These are phyloP conservation scores for Alternaria rosae DNA, from an alignment of 2,329 filamentous ascomycete genomes.

Conservation along the genomic window DNA sequence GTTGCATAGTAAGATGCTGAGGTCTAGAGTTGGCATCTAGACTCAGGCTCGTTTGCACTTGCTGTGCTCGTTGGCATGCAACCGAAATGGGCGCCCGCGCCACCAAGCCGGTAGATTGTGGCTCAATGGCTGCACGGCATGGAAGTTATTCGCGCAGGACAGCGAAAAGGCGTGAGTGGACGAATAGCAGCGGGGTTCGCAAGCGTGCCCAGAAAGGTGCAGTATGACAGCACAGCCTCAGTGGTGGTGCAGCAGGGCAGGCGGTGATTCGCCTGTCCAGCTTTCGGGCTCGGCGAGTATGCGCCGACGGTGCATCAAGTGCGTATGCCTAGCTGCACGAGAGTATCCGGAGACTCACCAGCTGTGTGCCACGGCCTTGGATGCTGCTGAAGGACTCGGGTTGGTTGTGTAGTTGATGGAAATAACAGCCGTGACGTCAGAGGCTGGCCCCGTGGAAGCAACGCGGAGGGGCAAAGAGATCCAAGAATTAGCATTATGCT, in stretches of 20 bases:
- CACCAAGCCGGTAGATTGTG: slow-evolving; percentile 2
- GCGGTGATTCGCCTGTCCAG: slow-evolving; percentile 17
- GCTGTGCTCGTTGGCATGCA: neutral
- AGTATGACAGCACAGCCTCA: slow-evolving; percentile 25
- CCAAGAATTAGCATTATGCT: neutral
- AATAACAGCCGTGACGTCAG: neutral
- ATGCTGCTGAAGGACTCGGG: neutral
- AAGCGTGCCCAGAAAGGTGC: neutral
- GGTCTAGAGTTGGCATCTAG: neutral
- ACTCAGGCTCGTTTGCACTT: neutral
- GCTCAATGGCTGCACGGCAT: neutral
- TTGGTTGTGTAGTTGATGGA: no score
- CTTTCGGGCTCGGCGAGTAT: slow-evolving; percentile 19
- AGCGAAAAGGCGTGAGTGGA: neutral
- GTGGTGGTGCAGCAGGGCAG: slow-evolving; percentile 14
- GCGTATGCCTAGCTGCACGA: slow-evolving; percentile 20
- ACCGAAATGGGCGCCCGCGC: neutral
- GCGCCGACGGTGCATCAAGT: slow-evolving; percentile 18
- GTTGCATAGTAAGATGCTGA: neutral
- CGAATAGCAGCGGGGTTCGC: slow-evolving; percentile 12
- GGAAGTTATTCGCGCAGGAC: slow-evolving; percentile 1
- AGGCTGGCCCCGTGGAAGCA: neutral
- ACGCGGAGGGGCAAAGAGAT: neutral
- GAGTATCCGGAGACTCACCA: neutral
- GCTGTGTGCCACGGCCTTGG: slow-evolving; percentile 1